Evolutionary conservation across 768 basidiomycete species (phyloP), one percentile per base, ranked within the genome.

Genomic region (Tulasnella sp.): DNA sequence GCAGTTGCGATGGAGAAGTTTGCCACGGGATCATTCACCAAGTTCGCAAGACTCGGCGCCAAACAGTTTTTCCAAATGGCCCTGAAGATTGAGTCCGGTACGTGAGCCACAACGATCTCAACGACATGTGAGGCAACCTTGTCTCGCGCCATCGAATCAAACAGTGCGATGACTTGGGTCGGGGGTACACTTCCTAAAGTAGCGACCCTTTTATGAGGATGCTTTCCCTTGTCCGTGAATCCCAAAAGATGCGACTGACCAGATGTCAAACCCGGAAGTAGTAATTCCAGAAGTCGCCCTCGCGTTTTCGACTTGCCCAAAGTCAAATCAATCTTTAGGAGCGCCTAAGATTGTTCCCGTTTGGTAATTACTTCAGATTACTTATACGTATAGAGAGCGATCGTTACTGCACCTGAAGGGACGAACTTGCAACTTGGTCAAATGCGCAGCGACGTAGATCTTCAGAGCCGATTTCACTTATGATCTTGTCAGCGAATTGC

Each of bases 1-100:
- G 91, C 93, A 83, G 90, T 92, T 0, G 96, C 92, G 5, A 96
- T 87, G 29, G 98, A 96, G 81, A 95, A 99, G 82, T 99, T 99
- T 16, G 94, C 95, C 2, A 96, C 93, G 3, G 96, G 95, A 83
- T 99, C 97, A 26, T 88, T 86, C 23, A 92, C 91, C 39, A 98
- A 86, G 77, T 91, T 88, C 3, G 87, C 84, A 48, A 98, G 85
- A 80, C 91, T 84, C n/a, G 90, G 90, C 67, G 85, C 83, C 82
- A 99, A 92, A 84, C 98, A 96, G 0, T 88, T 87, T 3, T 84
- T 81, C 97, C 97, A 99, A 6, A 98, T 82, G 0, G 86, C 81
- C 42, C 84, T 82, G 82, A 96, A 96, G 1, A 91, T 87, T 23
- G 84, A 81, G 7, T 86, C 84, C 0, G 94, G 91, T 23, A 90